These are phyloP conservation scores for Rhizopogon salebrosus DNA, from an alignment of 768 basidiomycete genomes.

Conservation along the genomic window DNA sequence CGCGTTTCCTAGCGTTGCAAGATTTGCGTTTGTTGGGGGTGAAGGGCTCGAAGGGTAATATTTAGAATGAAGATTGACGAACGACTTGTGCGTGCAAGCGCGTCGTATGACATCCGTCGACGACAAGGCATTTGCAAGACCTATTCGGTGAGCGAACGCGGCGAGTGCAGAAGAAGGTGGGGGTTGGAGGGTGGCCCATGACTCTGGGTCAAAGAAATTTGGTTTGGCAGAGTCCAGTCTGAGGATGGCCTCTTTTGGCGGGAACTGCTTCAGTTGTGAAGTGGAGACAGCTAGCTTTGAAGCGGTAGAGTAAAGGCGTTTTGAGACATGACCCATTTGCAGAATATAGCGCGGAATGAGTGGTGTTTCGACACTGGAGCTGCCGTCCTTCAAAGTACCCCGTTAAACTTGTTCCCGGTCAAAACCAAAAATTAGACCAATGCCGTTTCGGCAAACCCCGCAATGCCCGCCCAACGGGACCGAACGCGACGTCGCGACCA, in stretches of 20 bases:
- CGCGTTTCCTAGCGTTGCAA: constrained; percentile 76
- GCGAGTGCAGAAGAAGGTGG: constrained; percentile 66
- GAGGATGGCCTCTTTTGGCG: constrained; percentile 51
- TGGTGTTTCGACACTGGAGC: constrained; percentile 4
- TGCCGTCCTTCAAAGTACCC: constrained; percentile 5
- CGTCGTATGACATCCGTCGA: constrained; percentile 56
- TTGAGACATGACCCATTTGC: constrained; percentile 56
- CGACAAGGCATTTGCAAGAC: constrained; percentile 53
- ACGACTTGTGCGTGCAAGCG: constrained; percentile 78
- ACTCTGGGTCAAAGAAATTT: constrained; percentile 54
- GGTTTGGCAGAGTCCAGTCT: constrained; percentile 26
- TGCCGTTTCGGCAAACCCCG: constrained; percentile 28
- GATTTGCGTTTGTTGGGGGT: constrained; percentile 68
- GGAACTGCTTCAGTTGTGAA: constrained; percentile 50
- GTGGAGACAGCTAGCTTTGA: constrained; percentile 52
- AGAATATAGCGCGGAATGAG: constrained; percentile 1
- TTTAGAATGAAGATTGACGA: constrained; percentile 47
- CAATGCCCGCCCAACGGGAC: constrained; percentile 18
- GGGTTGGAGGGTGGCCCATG: constrained; percentile 69
- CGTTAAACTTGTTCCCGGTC: constrained; percentile 5
- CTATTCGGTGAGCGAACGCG: constrained; percentile 74
- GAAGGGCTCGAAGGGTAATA: constrained; percentile 50
- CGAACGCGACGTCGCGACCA: too few species aligned
- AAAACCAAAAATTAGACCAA: constrained; percentile 22
- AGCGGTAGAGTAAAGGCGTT: constrained; percentile 45